Evolutionary conservation across 2,329 filamentous ascomycete genomes (phyloP), one percentile per base, ranked within the genome.

Genomic region (Trichoderma endophyticum): DNA sequence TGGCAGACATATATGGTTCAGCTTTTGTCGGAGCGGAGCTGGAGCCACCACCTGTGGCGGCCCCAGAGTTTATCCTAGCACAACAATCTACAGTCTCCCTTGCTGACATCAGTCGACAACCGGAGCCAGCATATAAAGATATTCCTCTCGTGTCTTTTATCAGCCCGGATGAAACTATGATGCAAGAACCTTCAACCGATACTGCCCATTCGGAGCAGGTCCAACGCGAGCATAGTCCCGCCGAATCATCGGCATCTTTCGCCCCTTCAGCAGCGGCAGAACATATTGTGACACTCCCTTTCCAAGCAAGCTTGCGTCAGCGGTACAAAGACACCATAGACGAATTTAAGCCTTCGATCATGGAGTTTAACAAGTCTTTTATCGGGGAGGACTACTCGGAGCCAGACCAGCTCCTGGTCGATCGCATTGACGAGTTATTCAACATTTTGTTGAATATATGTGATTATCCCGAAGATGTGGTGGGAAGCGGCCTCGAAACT

Each of bases 251-350:
- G 68, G 70, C 74, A 72, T 34, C 75, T 71, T 63, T 73, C 71
- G 43, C 60, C 71, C 60, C 71, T 39, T 34, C 43, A 14, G 60
- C 66, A 60, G 56, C 34, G 4, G 66, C 70, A 70, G 85, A 88
- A 60, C 86, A 86, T 73, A 75, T 86, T 4, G 80, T 91, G 36
- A 90, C 89, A 1, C 80, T 91, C 0, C 87, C 89, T 0, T 85
- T 91, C 73, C 84, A 87, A 18, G 82, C 87, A 15, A 87, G 84
- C 66, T 81, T 83, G 9, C 84, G 88, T 18, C 83, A 84, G 3
- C 81, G 84, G 18, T 91, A 91, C 73, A 80, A 86, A 48, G 83
- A 86, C 34, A 82, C 83, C 1, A 80, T 91, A 21, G 77, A 81
- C 12, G 80, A 84, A 15, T 82, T 83, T 73, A 83, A 82, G 71